Evolutionary conservation across 2,329 filamentous ascomycete species (phyloP).

Genomic region (Venturia asperata): DNA sequence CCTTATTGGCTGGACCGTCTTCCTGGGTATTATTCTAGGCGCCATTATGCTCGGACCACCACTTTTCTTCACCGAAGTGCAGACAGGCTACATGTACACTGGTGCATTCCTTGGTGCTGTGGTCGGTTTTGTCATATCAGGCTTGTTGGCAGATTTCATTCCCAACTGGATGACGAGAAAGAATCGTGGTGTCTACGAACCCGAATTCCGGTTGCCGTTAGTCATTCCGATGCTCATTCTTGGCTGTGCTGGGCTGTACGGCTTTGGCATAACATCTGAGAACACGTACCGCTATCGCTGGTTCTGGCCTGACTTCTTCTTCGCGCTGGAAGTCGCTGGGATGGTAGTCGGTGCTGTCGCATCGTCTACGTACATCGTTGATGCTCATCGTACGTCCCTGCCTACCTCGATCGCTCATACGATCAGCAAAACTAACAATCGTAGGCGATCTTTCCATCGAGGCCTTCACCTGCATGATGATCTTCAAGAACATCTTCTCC

Average conservation of each 20-base stretch:
- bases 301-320: slow-evolving; percentile 71
- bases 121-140: slow-evolving; percentile 68
- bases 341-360: slow-evolving; percentile 91
- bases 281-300: slow-evolving; percentile 59
- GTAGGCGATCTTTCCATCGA: slow-evolving; percentile 73
- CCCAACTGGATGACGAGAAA: slow-evolving; percentile 62
- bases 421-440: background rate
- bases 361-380: slow-evolving; percentile 80
- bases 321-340: slow-evolving; percentile 73
- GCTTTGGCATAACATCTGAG: slow-evolving; percentile 68
- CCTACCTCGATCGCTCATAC: slow-evolving; percentile 17
- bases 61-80: slow-evolving; percentile 69
- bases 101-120: slow-evolving; percentile 80
- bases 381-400: slow-evolving; percentile 68
- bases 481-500: slow-evolving; percentile 93
- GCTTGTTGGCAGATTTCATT: slow-evolving; percentile 64
- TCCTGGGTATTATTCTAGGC: slow-evolving; percentile 77
- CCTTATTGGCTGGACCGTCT: slow-evolving; percentile 92
- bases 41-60: slow-evolving; percentile 71
- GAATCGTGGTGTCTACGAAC: slow-evolving; percentile 81
- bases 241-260: slow-evolving; percentile 71
- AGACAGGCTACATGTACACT: slow-evolving; percentile 77
- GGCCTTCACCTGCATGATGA: slow-evolving; percentile 79
- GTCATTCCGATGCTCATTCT: slow-evolving; percentile 76
- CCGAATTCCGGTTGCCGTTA: slow-evolving; percentile 79